Percentiles rank a stretch among this genome's conserved stretches.
These are phyloP conservation scores for Crithidia acanthocephali DNA, from an alignment of 208 protist species.

Conservation along the genomic window DNA sequence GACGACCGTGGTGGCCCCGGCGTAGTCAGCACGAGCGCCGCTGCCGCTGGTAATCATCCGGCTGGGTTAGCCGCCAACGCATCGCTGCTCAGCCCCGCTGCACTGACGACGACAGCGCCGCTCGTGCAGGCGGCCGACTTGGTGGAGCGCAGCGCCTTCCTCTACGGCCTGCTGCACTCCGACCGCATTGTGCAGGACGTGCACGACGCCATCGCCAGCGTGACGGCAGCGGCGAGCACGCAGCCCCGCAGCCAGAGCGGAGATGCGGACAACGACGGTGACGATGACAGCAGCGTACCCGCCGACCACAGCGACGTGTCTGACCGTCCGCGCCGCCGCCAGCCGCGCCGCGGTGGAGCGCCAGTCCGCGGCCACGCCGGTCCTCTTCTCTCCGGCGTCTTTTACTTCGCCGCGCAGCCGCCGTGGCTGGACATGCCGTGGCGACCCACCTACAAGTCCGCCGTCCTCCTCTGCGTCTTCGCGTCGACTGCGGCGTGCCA, in stretches of 20 bases:
- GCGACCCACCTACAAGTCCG: slow-evolving; percentile 25
- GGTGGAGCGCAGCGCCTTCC: slow-evolving; percentile 29
- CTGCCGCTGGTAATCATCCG: neutral
- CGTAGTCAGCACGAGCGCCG: neutral
- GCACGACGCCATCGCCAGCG: slow-evolving; percentile 25
- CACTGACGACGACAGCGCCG: too few relatives aligned
- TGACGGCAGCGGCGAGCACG: neutral
- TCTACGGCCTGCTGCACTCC: slow-evolving; percentile 26
- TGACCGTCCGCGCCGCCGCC: too few relatives aligned
- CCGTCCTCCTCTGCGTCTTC: slow-evolving; percentile 28
- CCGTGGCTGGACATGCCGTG: slow-evolving; percentile 35
- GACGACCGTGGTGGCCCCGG: neutral
- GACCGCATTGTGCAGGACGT: slow-evolving; percentile 27
- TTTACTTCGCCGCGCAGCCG: slow-evolving; percentile 19
- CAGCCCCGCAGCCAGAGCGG: too few relatives aligned
- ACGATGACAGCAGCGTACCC: neutral
- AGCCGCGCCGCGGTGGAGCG: too few relatives aligned
- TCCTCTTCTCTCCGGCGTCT: slow-evolving; percentile 15
- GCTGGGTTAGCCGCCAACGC: too few relatives aligned
- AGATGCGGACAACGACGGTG: neutral
- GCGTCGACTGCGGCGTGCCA: slow-evolving; percentile 6
- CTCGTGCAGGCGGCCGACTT: too few relatives aligned
- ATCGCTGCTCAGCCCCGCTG: too few relatives aligned
- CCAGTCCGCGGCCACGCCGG: neutral
- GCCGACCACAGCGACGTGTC: neutral